A percentile compares a stretch with the other conserved stretches of the same genome.
phyloP scores from a whole-genome alignment of 805 yeast genomes.

The Ogataea pini region DNA sequence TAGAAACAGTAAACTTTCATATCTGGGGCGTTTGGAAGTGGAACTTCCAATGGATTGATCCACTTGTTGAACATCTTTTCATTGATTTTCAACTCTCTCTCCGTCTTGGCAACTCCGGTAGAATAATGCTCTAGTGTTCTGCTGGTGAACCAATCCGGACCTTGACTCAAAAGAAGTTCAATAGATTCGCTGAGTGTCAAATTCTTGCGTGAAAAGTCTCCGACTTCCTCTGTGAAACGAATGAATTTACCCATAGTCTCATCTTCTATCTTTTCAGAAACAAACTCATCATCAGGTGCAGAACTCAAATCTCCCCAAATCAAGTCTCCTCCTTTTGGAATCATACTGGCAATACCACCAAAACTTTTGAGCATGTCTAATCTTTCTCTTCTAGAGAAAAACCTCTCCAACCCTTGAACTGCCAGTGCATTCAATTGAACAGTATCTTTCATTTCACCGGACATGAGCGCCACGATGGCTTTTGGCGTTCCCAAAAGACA shows the following conservation, averaged over 20 bases:
- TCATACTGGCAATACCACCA: slow-evolving; percentile 95
- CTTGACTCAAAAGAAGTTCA: slow-evolving; percentile 57
- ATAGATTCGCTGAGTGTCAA: slow-evolving; percentile 69
- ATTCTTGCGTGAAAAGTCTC: slow-evolving; percentile 48
- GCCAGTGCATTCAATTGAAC: slow-evolving; percentile 92
- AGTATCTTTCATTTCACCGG: slow-evolving; percentile 98
- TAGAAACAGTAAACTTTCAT: slow-evolving; percentile 86
- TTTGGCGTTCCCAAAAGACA: slow-evolving; percentile 93
- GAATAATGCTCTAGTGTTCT: slow-evolving; percentile 74
- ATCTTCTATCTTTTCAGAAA: slow-evolving; percentile 22
- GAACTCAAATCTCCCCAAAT: slow-evolving; percentile 78
- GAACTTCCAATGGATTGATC: slow-evolving; percentile 93
- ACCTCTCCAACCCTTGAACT: slow-evolving; percentile 90
- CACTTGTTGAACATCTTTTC: slow-evolving; percentile 77
- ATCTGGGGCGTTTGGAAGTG: slow-evolving; percentile 91
- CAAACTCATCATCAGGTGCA: slow-evolving; percentile 68
- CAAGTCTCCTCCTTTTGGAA: slow-evolving; percentile 91
- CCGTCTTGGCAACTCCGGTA: slow-evolving; percentile 66
- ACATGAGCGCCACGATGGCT: slow-evolving; percentile 84
- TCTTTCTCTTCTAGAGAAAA: slow-evolving; percentile 86
- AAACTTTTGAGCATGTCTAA: slow-evolving; percentile 81
- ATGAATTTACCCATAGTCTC: slow-evolving; percentile 73
- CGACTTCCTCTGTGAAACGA: slow-evolving; percentile 52
- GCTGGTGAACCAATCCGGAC: slow-evolving; percentile 76
- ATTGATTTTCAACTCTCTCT: slow-evolving; percentile 60